Base-by-base conservation (phyloP, 1,284 basidiomycete genomes). In the Inonotus hispidus region DNA sequence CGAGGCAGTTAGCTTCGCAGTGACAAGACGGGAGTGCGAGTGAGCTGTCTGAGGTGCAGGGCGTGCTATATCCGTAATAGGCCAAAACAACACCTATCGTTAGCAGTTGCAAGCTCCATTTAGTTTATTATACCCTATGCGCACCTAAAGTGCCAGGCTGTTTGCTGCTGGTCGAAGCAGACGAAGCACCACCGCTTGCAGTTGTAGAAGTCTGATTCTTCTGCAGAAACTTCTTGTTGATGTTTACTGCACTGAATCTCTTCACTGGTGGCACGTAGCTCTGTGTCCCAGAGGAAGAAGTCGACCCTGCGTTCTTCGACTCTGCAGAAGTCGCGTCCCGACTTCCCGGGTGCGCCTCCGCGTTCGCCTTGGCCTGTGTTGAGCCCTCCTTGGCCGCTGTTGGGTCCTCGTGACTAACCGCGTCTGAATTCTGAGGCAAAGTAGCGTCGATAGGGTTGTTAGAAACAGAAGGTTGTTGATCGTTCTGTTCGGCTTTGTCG, bases 141-240 rank as follows among this genome's bases (percentile, higher is more conserved):
- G 11, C 52, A 88, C 86, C 76, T 65, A 74, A 72, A 58, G 79
- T 69, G 63, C 74, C 79, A 19, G 79, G 80, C 23, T 77, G 65
- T 73, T 87, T 90, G 37, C 58, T 52, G 29, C 47, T 59, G n/a
- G 60, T 50, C 41, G 58, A 47, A 39, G 46, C 27, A 25, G 53
- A 45, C 23, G 62, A 50, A 41, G 37, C 38, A 5, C 58, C 54
- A 38, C 56, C 61, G 58, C 53, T 50, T n/a, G 53, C 49, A 3
- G 56, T 25, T 19, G 43, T 47, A 25, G 56, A 53, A 25, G 66
- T 46, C n/a, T 59, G 84, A 82, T 58, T 87, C 79, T 95, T 94
- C 76, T 92, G 90, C 54, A 96, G 78, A 72, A 96, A 97, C 74
- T 92, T 93, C 82, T 94, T 95, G 78, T 91, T 95, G 74, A 96